Evolutionary conservation across 805 yeast genomes (phyloP), one percentile per base, ranked within the genome.

Genomic region (Ogataea polymorpha): DNA sequence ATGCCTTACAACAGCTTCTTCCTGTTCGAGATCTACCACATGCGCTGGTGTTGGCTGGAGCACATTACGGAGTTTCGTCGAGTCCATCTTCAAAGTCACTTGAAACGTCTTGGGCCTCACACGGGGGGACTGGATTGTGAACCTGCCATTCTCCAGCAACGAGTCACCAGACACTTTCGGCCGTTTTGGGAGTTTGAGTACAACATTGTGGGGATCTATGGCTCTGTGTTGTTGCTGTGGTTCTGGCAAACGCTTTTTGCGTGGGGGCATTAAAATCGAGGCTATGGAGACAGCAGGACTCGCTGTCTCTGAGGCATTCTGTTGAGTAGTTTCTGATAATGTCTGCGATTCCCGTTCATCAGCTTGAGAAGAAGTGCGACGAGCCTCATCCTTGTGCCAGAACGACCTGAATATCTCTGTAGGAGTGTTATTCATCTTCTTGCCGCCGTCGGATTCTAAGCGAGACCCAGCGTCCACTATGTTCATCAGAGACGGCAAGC

Each of bases 391-490:
- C 18, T 38, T 40, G 13, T 36, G 35, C 18, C 39, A 33, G 23
- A 45, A 39, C n/a, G 46, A 26, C 32, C 40, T 48, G 42, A 50
- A 46, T 23, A 49, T 49, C 23, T 50, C 51, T 13, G 53, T 49
- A 7, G 55, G 51, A 17, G 53, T 41, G 24, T 39, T 41, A 23
- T 39, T 38, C 43, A 40, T 34, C 11, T 40, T 40, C 39, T 29
- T 35, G 35, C 24, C 32, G 32, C 31, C 25, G 15, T 24, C 14
- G 14, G 37, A 27, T 8, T 32, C 29, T 23, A 16, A 29, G 16
- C 23, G 24, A 15, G 18, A 12, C 37, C 42, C 16, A 13, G 42
- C n/a, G n/a, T 24, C 42, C 17, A 33, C 29, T 13, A 26, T 20
- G 13, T 26, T 27, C 42, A 39, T 39, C 21, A 30, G 33, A 15